Evolutionary conservation across 2,329 filamentous ascomycete species (phyloP), one percentile per base, ranked within the genome.

Genomic region (Colletotrichum melonis): DNA sequence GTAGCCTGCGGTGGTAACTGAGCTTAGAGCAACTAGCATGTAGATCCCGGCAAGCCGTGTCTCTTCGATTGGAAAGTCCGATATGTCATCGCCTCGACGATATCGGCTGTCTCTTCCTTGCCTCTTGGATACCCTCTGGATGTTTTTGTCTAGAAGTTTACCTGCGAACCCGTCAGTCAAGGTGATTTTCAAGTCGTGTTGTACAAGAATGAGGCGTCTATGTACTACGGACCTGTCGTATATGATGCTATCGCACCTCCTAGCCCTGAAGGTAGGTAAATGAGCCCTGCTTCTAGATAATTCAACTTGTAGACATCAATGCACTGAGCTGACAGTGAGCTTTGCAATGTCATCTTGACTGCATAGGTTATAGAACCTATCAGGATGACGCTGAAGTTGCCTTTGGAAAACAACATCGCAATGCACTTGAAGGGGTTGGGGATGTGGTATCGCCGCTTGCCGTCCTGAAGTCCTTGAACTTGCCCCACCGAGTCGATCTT

Each of bases 241-340:
- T 16, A 60, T 30, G 46, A 38, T 16, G 11, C 38, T 57, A 22
- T 69, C 60, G 11, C 57, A 63, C 46, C 63, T 67, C 12, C 67
- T 67, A 30, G 65, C 63, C 22, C 73, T 75, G 56, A 59, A 5
- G 73, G 63, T 1, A 76, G 35, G 38, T 77, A 77, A 5, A 76
- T 69, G 24, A 77, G 52, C 0, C 73, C 76, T 12, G 49, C 54
- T 32, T 74, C 52, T 1, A 75, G 72, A 56, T 75, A 74, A 66
- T 75, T 56, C n/a, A 77, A 54, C 4, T 67, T 55, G 52, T 76
- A 76, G 4, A 76, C 68, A 8, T 72, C 68, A 14, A 77, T 49
- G 57, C 73, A 63, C 55, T 74, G 59, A 12, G 64, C 54, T 3
- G 75, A 73, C 62, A 75, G 24, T 35, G 56, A 59, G n/a, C n/a